Conservation (phyloP, 805 yeast genomes). For the Wickerhamiella alocasiicola region DNA sequence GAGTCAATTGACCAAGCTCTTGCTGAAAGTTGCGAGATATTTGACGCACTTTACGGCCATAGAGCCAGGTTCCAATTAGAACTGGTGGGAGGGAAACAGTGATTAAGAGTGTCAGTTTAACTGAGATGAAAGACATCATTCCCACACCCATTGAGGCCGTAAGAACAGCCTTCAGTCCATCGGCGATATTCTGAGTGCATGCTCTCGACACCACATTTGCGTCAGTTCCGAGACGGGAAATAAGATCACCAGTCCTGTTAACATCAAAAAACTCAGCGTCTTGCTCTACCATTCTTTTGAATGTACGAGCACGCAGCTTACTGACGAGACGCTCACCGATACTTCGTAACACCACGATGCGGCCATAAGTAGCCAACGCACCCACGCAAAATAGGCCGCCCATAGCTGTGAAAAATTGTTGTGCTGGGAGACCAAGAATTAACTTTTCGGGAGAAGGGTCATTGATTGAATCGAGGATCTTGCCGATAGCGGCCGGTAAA, state of each 20-base stretch:
- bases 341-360: slow-evolving; percentile 60
- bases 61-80: slow-evolving; percentile 62
- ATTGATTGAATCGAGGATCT: slow-evolving; percentile 62
- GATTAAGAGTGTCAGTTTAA: slow-evolving; percentile 74
- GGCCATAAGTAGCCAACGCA: slow-evolving; percentile 65
- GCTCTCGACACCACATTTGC: slow-evolving; percentile 79
- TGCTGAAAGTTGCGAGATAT: slow-evolving; percentile 69
- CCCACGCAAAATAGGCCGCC: slow-evolving; percentile 58
- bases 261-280: slow-evolving; percentile 84
- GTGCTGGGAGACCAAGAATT: slow-evolving; percentile 49
- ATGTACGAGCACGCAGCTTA: slow-evolving; percentile 61
- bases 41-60: slow-evolving; percentile 66
- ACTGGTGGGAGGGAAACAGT: slow-evolving; percentile 72
- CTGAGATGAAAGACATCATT: slow-evolving; percentile 83
- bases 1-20: slow-evolving; percentile 73
- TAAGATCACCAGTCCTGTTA: slow-evolving; percentile 83
- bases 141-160: slow-evolving; percentile 77
- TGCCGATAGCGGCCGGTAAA: slow-evolving; percentile 75
- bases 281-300: slow-evolving; percentile 66
- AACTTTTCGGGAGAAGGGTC: slow-evolving; percentile 26
- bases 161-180: slow-evolving; percentile 75
- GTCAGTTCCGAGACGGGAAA: slow-evolving; percentile 77
- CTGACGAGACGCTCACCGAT: slow-evolving; percentile 86
- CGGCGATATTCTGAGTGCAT: slow-evolving; percentile 77
- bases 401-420: slow-evolving; percentile 51